Conservation (phyloP, 2,329 filamentous ascomycete genomes). For the Bisporella sp. region DNA sequence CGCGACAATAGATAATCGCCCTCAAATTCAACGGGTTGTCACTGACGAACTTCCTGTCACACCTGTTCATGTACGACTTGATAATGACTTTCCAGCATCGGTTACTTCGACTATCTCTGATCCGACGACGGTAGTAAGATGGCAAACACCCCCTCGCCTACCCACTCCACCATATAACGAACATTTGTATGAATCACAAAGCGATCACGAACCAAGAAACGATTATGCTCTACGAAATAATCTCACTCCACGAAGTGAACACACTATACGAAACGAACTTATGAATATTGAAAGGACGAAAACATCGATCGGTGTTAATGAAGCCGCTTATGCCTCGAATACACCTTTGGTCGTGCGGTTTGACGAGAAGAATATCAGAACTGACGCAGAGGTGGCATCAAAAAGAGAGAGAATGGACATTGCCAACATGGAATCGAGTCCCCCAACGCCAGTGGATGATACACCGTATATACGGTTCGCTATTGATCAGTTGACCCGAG, state of each 20-base stretch:
- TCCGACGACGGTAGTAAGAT: slow-evolving; percentile 20
- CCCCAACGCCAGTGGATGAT: slow-evolving; percentile 71
- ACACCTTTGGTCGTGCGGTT: slow-evolving; percentile 19
- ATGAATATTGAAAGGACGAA: slow-evolving; percentile 1
- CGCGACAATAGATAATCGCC: slow-evolving; percentile 15
- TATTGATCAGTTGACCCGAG: slow-evolving; percentile 75
- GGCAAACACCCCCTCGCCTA: slow-evolving; percentile 16
- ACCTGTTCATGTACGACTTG: slow-evolving; percentile 16
- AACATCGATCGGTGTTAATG: slow-evolving; percentile 15
- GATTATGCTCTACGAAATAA: background rate
- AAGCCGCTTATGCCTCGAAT: slow-evolving; percentile 15
- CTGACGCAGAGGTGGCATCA: slow-evolving; percentile 16
- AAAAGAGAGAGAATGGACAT: slow-evolving; percentile 15
- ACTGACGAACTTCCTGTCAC: slow-evolving; percentile 15
- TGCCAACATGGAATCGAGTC: slow-evolving; percentile 24
- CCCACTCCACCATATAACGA: no score
- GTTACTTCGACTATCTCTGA: slow-evolving; percentile 18
- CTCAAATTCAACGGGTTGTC: slow-evolving; percentile 16
- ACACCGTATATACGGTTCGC: slow-evolving; percentile 86
- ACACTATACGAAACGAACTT: background rate
- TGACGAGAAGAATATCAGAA: slow-evolving; percentile 23
- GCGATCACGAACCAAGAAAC: slow-evolving; percentile 8
- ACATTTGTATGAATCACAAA: no score
- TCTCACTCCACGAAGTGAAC: background rate
- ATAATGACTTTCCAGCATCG: slow-evolving; percentile 18